Evolutionary conservation across 257 asterid genomes (phyloP).

Genomic region (Capsicum pubescens): DNA sequence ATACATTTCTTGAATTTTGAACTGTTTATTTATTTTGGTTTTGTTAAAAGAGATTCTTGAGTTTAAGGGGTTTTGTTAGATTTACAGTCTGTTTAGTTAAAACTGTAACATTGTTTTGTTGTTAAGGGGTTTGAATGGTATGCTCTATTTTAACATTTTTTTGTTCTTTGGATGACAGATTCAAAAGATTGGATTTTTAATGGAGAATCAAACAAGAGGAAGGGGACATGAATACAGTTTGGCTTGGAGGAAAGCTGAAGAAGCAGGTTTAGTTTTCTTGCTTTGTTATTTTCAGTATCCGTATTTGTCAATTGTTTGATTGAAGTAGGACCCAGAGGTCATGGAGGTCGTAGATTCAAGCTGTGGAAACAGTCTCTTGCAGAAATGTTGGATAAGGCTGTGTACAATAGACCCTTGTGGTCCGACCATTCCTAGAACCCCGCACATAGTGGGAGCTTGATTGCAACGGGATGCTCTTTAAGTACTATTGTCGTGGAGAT

Average conservation of each 20-base stretch:
- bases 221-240: conserved; percentile 61
- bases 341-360: too few relatives aligned
- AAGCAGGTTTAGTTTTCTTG: conserved; percentile 59
- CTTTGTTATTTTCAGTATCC: conserved; percentile 5
- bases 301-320: not conserved
- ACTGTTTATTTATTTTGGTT: not conserved
- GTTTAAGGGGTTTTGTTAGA: not conserved
- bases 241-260: conserved; percentile 95
- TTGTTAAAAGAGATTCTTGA: not conserved
- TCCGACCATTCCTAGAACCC: too few relatives aligned
- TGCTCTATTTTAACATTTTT: too few relatives aligned
- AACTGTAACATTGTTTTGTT: not conserved
- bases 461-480: too few relatives aligned
- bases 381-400: too few relatives aligned
- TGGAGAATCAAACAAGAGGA: conserved; percentile 62
- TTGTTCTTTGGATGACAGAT: too few relatives aligned
- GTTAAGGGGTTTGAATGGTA: not conserved
- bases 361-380: too few relatives aligned
- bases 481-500: not conserved
- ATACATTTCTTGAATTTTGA: too few relatives aligned
- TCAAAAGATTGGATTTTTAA: conserved; percentile 38
- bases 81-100: not conserved
- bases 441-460: too few relatives aligned
- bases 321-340: not conserved
- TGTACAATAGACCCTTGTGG: too few relatives aligned